Evolutionary conservation across 2,329 filamentous ascomycete species (phyloP), one percentile per base, ranked within the genome.

Genomic region (Fusarium nanum): DNA sequence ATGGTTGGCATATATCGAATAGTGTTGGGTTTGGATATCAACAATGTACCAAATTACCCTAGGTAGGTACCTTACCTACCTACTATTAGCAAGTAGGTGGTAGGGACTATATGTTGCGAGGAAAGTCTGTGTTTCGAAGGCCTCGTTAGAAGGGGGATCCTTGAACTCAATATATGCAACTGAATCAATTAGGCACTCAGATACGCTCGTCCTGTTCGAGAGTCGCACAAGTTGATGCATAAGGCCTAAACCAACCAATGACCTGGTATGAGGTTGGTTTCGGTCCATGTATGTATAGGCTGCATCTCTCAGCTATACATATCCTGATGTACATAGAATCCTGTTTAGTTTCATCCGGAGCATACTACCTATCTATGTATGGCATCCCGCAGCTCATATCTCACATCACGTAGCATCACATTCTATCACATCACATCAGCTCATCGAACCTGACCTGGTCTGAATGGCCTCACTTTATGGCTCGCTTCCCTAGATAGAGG

Each of bases 51-150:
- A 40, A 34, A 28, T 18, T 34, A 34, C 32, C 32, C 12, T 32
- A 14, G 30, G 13, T 14, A 32, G 13, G 28, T 28, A 28, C 28
- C 30, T 14, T 32, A 34, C 32, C 32, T 37, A 18, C 16, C 5
- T 37, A 37, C 18, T 37, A n/a, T 37, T n/a, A n/a, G 16, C 9
- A n/a, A 37, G 34, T 37, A 37, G 34, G 16, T 37, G 34, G 34
- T n/a, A 37, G 18, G 16, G 9, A 37, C 34, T 52, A 23, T 22
- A 20, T 50, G 28, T 65, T 56, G 70, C 55, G 70, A 67, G 68
- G 67, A 58, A 55, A 41, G 61, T 41, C 64, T 61, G 68, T 59
- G 60, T 73, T 75, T 68, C 74, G 66, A 74, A 71, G 72, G 52
- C 62, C 59, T 52, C 47, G 46, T 60, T 63, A 53, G 42, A 69